Base-by-base conservation (phyloP, 2,329 filamentous ascomycete species). In the Magnaporthales sp. region DNA sequence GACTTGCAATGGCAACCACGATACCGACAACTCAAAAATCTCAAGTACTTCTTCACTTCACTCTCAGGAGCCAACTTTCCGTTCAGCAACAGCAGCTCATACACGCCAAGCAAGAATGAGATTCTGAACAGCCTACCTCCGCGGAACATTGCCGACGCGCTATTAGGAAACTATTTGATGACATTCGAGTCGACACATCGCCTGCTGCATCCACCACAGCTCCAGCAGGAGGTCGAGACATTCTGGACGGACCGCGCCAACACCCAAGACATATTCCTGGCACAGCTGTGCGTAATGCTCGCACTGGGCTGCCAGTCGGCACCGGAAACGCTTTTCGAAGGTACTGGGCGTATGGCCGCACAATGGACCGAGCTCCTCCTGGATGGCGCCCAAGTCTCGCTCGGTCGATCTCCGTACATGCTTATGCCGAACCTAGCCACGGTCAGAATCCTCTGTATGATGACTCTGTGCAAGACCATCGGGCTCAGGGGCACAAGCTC, bases 201-300 rank as follows among this genome's bases (percentile, higher is more conserved):
- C 7, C 70, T 74, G 2, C 65, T 74, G 10, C 70, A 73, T 51
- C 69, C 68, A 6, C 19, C 62, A 1, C 69, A 72, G 62, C 71
- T 74, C 30, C 68, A 66, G 30, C 63, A 70, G 3, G 71, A 74
- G 38, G 29, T 73, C 15, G 66, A 67, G 9, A 54, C 56, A 3
- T 72, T 73, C 54, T 71, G 69, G 70, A 63, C 70, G 30, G 65
- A 69, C 31, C 67, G 65, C 22, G 67, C 69, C 19, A 67, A 67
- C 31, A 65, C 68, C 10, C 51, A 68, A 0, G 71, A 74, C 27
- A 71, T 66, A 30, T 72, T 71, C 71, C 68, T 73, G 5, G 68
- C 71, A 1, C 72, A 74, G 65, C 67, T 74, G 9, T 72, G 70
- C 51, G 72, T 74, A 70, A 65, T 73, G 58, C 65, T 74, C 24